Evolutionary conservation across 2,329 filamentous ascomycete genomes (phyloP).

Genomic region (Colletotrichum tropicale): DNA sequence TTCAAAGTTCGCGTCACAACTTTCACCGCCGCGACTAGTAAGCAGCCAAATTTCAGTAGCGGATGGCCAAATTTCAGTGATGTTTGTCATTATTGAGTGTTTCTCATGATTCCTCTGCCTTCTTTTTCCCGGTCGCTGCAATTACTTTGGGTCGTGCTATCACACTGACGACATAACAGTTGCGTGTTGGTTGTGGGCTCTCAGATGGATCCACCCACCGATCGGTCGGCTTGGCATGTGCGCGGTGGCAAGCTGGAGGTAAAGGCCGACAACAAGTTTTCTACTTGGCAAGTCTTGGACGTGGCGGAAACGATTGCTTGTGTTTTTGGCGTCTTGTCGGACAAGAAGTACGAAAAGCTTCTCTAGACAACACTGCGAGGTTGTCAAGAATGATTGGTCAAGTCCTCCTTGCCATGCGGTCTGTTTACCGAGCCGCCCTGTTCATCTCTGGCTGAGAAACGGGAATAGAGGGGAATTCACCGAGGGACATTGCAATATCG

Average conservation of each 20-base stretch:
- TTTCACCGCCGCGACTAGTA: no score
- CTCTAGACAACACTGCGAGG: neutral
- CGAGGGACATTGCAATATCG: neutral
- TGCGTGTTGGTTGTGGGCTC: neutral
- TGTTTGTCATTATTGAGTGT: neutral
- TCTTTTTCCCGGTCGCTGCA: neutral
- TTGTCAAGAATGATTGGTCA: neutral
- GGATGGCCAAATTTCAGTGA: neutral
- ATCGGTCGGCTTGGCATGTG: neutral
- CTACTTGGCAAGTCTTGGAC: neutral
- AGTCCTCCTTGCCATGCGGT: neutral
- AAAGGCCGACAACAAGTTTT: neutral
- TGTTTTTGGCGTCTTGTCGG: neutral
- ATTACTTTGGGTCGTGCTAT: neutral
- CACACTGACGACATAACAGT: neutral
- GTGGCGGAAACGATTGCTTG: neutral
- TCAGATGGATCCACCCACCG: neutral
- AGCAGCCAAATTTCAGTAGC: fast-evolving
- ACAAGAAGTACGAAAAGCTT: neutral
- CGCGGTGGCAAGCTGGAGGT: neutral
- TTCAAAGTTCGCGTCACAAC: no score
- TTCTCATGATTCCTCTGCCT: neutral
- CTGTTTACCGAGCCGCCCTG: neutral
- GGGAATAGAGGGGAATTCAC: neutral
- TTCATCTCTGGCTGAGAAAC: neutral